Percentiles rank a stretch among this genome's conserved stretches.
Conservation (phyloP, 176 grass and related monocot species). For the Triticum dicoccoides region DNA sequence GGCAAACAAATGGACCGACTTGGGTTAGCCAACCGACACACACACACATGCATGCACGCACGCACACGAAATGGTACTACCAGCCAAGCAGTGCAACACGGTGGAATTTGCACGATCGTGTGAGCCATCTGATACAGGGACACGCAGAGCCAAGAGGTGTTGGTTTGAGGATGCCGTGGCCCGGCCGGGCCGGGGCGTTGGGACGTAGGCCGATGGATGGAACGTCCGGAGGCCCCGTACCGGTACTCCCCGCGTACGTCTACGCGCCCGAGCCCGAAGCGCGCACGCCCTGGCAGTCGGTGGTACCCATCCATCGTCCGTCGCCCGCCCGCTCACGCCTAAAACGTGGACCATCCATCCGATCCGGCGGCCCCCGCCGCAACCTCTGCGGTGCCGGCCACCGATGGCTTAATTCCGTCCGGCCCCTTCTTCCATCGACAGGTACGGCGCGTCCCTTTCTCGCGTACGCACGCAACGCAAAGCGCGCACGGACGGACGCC, state of each 20-base stretch:
- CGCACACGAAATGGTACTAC: too few species aligned
- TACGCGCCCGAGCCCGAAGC: neutral
- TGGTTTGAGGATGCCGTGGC: neutral
- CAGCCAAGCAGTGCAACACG: too few species aligned
- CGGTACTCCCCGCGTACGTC: neutral
- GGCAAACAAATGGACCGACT: too few species aligned
- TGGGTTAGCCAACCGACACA: too few species aligned
- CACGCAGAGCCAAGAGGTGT: neutral
- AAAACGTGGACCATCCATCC: conserved; percentile 5
- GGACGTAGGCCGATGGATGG: neutral
- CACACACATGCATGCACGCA: too few species aligned
- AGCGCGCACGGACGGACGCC: neutral
- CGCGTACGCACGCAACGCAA: neutral
- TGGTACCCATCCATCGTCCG: neutral
- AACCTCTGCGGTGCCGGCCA: neutral
- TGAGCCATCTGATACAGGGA: neutral
- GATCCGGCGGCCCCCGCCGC: too few species aligned
- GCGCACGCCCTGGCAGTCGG: neutral
- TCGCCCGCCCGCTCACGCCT: neutral
- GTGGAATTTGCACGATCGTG: too few species aligned
- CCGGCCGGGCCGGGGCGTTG: neutral
- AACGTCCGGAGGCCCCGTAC: neutral
- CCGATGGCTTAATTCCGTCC: neutral
- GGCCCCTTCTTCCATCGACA: neutral
- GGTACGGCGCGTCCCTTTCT: neutral